Evolutionary conservation across 2,329 filamentous ascomycete genomes (phyloP), one percentile per base, ranked within the genome.

Genomic region (Aureobasidium mangrovei): DNA sequence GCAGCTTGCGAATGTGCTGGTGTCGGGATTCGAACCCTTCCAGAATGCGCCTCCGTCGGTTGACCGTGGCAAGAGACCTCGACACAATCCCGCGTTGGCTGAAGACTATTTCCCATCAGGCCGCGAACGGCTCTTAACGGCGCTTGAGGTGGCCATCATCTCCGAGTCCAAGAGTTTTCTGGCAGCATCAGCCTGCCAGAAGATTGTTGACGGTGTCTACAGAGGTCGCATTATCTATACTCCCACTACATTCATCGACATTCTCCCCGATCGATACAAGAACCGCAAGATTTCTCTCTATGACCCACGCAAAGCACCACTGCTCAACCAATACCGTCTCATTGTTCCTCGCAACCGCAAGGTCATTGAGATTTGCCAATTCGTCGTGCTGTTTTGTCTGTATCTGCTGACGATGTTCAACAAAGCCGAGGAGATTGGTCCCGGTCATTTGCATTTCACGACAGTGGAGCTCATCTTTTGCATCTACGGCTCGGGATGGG

Each of bases 251-350:
- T 90, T 88, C 65, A 81, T 91, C 67, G 86, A 93, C 67, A 85
- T 94, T 56, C 82, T 94, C 45, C 88, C 88, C 0, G 88, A 93
- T 66, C 83, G 86, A 61, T 94, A 93, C 74, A 93, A 93, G 70
- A 80, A 85, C 63, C 86, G 86, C 61, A 86, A 86, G 2, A 91
- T 93, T 53, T 84, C 85, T 6, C 72, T 93, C 0, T 93, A 93
- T 67, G 84, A 91, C 63, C 88, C 88, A 1, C 75, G 85, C 12
- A 80, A 83, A 59, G 86, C 85, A 4, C 86, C 86, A 1, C 65
- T 91, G 28, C 76, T 94, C 26, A 91, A 94, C 63, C 88, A 94
- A 65, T 93, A 93, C 64, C 85, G 88, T 1, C 77, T 94, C 6
- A 85, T 90, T 59, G 88, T 94, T 7, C 88, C 88, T 8, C 77